Evolutionary conservation across 441 rosid species (phyloP).

Genomic region (Pelargonium cotyledonis): DNA sequence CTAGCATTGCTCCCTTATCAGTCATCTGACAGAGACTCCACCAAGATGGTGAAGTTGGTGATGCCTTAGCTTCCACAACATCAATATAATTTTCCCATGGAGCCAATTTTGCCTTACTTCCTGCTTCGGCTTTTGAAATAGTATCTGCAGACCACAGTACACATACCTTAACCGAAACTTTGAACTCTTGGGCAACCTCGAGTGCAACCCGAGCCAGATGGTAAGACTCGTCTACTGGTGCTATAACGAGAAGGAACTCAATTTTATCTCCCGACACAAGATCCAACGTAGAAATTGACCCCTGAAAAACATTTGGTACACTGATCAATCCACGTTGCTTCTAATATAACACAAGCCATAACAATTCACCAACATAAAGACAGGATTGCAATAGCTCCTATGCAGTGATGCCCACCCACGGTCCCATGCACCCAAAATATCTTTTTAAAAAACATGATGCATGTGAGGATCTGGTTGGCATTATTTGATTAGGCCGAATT

Average conservation of each 20-base stretch:
- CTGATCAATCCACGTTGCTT: neutral
- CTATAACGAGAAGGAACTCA: conserved; percentile 78
- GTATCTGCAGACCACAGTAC: conserved; percentile 48
- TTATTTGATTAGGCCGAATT: too few relatives aligned
- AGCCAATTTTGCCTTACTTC: conserved; percentile 39
- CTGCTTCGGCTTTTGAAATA: conserved; percentile 18
- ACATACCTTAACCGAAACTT: conserved; percentile 37
- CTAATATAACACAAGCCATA: neutral
- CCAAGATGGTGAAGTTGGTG: conserved; percentile 47
- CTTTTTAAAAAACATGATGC: too few relatives aligned
- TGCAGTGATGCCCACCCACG: neutral
- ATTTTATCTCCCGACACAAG: conserved; percentile 54
- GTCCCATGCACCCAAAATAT: too few relatives aligned
- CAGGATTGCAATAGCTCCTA: neutral
- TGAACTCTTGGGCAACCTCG: conserved; percentile 39
- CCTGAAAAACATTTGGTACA: conserved; percentile 25
- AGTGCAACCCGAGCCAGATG: conserved; percentile 40
- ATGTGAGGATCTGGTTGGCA: too few relatives aligned
- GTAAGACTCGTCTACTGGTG: conserved; percentile 54
- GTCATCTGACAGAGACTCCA: conserved; percentile 73
- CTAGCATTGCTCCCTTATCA: conserved; percentile 57
- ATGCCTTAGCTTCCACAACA: conserved; percentile 43
- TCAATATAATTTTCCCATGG: conserved; percentile 56
- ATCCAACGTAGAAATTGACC: conserved; percentile 56
- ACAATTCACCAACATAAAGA: too few relatives aligned